Percentiles rank a stretch among this genome's conserved stretches.
These are phyloP conservation scores for Trametes maxima DNA, from an alignment of 768 basidiomycete species.

Conservation along the genomic window DNA sequence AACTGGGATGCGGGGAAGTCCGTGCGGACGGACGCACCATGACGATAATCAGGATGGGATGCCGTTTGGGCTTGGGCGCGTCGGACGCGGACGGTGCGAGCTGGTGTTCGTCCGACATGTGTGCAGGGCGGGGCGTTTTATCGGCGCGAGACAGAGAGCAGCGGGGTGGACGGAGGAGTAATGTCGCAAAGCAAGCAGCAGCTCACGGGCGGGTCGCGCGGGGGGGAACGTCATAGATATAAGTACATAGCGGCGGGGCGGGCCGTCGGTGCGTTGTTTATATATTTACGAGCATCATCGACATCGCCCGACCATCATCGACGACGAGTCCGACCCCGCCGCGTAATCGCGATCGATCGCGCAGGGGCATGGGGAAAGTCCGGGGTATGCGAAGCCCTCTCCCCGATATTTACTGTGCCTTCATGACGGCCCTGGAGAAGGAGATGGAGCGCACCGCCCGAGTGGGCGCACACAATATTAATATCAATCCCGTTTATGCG, in stretches of 20 bases:
- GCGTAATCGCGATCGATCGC: constrained; percentile 8
- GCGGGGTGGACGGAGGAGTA: no score
- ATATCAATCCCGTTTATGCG: no score
- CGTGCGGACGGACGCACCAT: constrained; percentile 44
- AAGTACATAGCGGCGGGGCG: not conserved
- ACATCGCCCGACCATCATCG: not conserved
- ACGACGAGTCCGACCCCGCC: not conserved
- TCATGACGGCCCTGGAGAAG: not conserved
- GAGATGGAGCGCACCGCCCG: no score
- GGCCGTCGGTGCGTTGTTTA: constrained; percentile 8
- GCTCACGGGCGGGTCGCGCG: not conserved
- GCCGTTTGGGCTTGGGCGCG: constrained; percentile 6
- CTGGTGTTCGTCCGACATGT: constrained; percentile 1
- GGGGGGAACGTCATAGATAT: not conserved
- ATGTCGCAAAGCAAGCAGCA: no score
- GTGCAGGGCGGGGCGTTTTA: not conserved
- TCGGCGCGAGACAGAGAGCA: no score
- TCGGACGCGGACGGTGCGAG: constrained; percentile 8
- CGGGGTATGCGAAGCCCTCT: not conserved
- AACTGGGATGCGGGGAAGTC: not conserved
- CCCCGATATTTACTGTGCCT: not conserved
- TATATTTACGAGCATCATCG: not conserved
- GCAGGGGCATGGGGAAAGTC: not conserved
- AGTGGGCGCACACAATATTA: no score
- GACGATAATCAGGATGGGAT: constrained; percentile 45